Evolutionary conservation across 2,329 filamentous ascomycete species (phyloP).

Genomic region (Ilyonectria sp.): DNA sequence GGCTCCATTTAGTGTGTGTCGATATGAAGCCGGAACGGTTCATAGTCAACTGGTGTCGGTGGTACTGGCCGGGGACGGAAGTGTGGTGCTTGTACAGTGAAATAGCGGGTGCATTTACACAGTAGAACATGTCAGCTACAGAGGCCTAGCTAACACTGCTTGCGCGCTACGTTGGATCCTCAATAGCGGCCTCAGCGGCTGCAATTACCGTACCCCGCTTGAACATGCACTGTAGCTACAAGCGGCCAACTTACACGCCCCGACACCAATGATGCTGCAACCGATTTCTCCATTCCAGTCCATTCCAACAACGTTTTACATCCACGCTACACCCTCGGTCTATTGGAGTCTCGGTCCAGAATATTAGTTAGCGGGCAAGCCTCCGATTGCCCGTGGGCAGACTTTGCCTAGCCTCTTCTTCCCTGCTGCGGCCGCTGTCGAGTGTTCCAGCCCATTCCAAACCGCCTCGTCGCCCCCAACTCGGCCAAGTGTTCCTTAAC

Average conservation of each 20-base stretch:
- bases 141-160: neutral
- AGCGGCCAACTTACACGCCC: neutral
- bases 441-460: constrained; percentile 12
- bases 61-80: neutral
- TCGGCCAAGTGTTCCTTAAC: neutral
- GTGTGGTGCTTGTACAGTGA: constrained; percentile 7
- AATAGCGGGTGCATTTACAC: neutral
- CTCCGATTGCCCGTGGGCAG: neutral
- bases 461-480: neutral
- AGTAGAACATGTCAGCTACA: neutral
- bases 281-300: constrained; percentile 1
- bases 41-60: neutral
- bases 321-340: neutral
- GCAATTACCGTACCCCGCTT: neutral
- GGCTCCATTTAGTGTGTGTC: no score
- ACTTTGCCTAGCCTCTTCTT: neutral
- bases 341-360: neutral
- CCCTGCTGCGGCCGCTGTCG: neutral
- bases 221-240: neutral
- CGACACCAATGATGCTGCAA: neutral
- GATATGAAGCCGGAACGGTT: neutral
- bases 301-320: neutral
- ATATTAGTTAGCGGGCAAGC: neutral
- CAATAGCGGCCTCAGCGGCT: neutral
- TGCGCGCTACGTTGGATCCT: neutral